Evolutionary conservation across 2,329 filamentous ascomycete genomes (phyloP), one percentile per base, ranked within the genome.

Genomic region (Epichloe gansuensis): DNA sequence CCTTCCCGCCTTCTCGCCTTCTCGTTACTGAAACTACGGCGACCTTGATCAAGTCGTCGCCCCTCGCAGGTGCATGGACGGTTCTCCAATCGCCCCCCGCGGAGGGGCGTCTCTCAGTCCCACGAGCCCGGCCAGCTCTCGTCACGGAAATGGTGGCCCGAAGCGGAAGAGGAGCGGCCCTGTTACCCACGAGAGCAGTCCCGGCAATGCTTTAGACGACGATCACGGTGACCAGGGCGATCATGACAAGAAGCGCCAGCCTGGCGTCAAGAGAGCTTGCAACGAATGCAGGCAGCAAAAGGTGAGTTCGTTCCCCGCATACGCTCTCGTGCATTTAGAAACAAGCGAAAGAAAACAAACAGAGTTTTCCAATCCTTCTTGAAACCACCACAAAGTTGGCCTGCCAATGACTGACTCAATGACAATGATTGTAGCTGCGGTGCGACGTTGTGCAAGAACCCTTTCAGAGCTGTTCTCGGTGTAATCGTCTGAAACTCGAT

Each of bases 281-380:
- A 90, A 90, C 63, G 86, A 91, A 67, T 91, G 86, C 64, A 78
- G 86, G 55, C 87, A 91, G 69, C 87, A 91, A 68, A 91, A 91
- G 75, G 86, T 88, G 71, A 76, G 72, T 35, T 17, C 6, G 6
- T 31, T n/a, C 31, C 49, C 35, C 6, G 25, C 41, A 11, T 17
- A 3, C 31, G 21, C 25, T 25, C 17, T 35, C 44, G 23, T 5
- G 21, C 27, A 31, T 34, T 13, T 25, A 21, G 17, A 21, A 21
- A 34, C 31, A 23, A 47, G n/a, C 11, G 21, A 31, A 43, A 1
- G 15, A 43, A 43, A 31, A 44, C 21, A 31, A 2, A n/a, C 42
- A 44, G 7, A 25, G 4, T 31, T 6, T 25, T 25, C 21, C 45
- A 5, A 15, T n/a, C 11, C 12, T 21, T 25, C 3, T 13, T 6